Base-by-base conservation (phyloP, 75 land plant species). In the Picea glauca region DNA sequence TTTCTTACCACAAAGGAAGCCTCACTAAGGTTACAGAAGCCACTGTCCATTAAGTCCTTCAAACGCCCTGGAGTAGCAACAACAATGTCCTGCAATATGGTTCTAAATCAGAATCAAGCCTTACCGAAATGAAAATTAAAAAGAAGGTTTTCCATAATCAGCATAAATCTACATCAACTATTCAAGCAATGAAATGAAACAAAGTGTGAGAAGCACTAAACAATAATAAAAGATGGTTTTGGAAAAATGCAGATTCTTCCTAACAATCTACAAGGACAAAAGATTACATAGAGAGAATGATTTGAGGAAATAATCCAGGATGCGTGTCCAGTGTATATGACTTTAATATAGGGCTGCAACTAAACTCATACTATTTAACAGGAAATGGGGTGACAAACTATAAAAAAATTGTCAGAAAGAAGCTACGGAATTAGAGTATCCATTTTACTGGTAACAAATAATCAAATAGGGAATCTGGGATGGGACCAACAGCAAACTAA, bases 1-100 rank as follows among this genome's bases (percentile, higher is more conserved):
- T 35, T 17, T 60, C 88, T 84, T 75, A 96, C 99, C 87, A 87
- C 91, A 86, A 85, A 96, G 57, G 95, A 88, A 11, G 95, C 92
- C n/a, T 92, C 90, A 0, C 82, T 58, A 56, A 96, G 86, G 60
- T 74, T 58, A 83, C 99, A 96, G 20, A 91, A 80, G 20, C 93
- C 98, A 87, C 90, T 91, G 30, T 91, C 92, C 62, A 96, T 91
- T 68, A 96, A 72, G 84, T 96, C 99, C 80, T 85, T 92, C 76
- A 96, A 59, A 35, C 99, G 86, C 23, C 99, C 99, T 78, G 99
- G 98, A 23, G 99, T 94, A 13, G 93, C 99, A 77, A 96, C 87
- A 62, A 96, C 91, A 79, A 96, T 90, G 21, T 86, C 91, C 98
- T 95, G 85, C 58, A 84, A 46, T 18, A 12, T 70, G 26, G 18